A percentile compares a stretch with the other conserved stretches of the same genome.
These are phyloP conservation scores for Scenedesmus sp. DNA, from an alignment of 163 green algal species.

Conservation along the genomic window DNA sequence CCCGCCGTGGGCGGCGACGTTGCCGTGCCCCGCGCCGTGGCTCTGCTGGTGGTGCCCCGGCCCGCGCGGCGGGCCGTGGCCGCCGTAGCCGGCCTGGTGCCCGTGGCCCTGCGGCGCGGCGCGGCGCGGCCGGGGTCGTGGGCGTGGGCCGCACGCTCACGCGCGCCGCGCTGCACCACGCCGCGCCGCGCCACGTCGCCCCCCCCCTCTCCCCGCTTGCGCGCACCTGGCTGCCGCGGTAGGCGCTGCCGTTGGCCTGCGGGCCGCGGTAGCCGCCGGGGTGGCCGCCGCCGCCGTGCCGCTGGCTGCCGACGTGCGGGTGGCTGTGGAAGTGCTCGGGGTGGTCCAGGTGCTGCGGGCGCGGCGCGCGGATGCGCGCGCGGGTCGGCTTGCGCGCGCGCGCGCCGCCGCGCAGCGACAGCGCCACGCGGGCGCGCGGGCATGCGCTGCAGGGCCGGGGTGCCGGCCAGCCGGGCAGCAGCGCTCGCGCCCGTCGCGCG, in stretches of 20 bases:
- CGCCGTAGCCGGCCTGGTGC: slow-evolving; percentile 3
- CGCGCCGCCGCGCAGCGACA: too few relatives aligned
- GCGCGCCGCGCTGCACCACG: too few relatives aligned
- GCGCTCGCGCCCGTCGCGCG: not conserved
- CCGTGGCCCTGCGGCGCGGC: slow-evolving; percentile 23
- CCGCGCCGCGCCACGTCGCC: too few relatives aligned
- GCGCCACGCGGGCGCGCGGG: not conserved
- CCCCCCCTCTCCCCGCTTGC: too few relatives aligned
- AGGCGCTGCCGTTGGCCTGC: not conserved
- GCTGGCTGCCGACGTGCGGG: not conserved
- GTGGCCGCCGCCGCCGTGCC: slow-evolving; percentile 4
- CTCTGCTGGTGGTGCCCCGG: slow-evolving; percentile 8
- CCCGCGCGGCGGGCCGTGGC: not conserved
- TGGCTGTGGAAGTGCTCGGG: slow-evolving; percentile 52
- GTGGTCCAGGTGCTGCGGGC: slow-evolving; percentile 61
- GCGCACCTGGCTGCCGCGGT: not conserved
- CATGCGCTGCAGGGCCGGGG: too few relatives aligned
- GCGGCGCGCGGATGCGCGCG: not conserved
- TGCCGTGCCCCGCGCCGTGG: not conserved
- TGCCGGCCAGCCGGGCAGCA: not conserved
- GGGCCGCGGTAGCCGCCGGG: slow-evolving; percentile 31
- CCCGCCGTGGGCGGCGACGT: not conserved
- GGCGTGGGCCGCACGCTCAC: too few relatives aligned
- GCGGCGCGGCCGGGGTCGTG: too few relatives aligned
- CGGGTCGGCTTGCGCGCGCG: not conserved